Conservation (phyloP, 2,329 filamentous ascomycete species). For the Neonectria coccinea region DNA sequence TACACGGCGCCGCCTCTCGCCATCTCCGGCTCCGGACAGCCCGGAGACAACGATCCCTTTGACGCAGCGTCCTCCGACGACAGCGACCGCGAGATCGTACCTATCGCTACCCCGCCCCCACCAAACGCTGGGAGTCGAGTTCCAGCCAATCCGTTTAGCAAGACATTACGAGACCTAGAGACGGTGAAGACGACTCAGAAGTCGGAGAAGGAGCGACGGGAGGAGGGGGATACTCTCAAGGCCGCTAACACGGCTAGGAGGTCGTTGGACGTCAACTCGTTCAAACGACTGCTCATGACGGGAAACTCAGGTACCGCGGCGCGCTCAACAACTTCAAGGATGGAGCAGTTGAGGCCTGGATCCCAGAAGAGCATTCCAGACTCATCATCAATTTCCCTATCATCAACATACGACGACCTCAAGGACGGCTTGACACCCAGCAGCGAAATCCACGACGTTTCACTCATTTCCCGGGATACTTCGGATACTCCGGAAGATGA, state of each 20-base stretch:
- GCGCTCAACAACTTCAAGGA: slow-evolving; percentile 18
- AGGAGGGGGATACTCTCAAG: slow-evolving; percentile 49
- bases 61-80: slow-evolving; percentile 44
- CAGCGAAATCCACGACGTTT: slow-evolving; percentile 37
- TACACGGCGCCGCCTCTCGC: slow-evolving; percentile 47
- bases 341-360: slow-evolving; percentile 25
- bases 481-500: slow-evolving; percentile 43
- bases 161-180: slow-evolving; percentile 65
- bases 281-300: slow-evolving; percentile 80
- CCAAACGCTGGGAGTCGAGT: slow-evolving; percentile 35
- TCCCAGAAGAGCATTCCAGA: slow-evolving; percentile 27
- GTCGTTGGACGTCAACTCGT: slow-evolving; percentile 80
- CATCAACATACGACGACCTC: slow-evolving; percentile 32
- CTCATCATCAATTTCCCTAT: slow-evolving; percentile 32
- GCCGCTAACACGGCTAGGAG: slow-evolving; percentile 52
- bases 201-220: slow-evolving; percentile 48
- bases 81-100: slow-evolving; percentile 44
- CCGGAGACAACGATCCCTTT: slow-evolving; percentile 50
- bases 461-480: slow-evolving; percentile 36
- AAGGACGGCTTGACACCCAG: slow-evolving; percentile 24
- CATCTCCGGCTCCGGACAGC: slow-evolving; percentile 43
- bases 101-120: slow-evolving; percentile 42
- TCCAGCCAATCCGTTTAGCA: slow-evolving; percentile 63
- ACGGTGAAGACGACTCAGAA: slow-evolving; percentile 48
- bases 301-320: slow-evolving; percentile 63